These are phyloP conservation scores for Castanospermum australe DNA, from an alignment of 306 rosid species.

Conservation along the genomic window DNA sequence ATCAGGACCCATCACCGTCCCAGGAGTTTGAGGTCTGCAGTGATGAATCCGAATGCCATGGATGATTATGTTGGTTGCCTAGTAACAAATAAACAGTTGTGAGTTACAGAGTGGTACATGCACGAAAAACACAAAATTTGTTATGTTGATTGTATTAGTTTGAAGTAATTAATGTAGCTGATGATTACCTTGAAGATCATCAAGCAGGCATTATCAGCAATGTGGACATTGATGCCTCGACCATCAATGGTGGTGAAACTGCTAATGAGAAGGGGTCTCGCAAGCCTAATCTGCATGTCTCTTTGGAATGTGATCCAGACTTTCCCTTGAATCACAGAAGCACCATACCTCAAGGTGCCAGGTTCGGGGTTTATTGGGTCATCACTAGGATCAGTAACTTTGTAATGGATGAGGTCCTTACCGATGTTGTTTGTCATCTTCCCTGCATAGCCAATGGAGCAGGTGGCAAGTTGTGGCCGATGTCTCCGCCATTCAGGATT, in stretches of 20 bases:
- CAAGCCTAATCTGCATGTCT: slow-evolving; percentile 29
- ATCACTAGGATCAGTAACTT: slow-evolving; percentile 23
- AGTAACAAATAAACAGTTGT: neutral
- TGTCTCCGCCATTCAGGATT: slow-evolving; percentile 26
- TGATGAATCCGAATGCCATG: slow-evolving; percentile 27
- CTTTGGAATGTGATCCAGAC: slow-evolving; percentile 35
- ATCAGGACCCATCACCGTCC: slow-evolving; percentile 33
- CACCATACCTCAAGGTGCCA: slow-evolving; percentile 32
- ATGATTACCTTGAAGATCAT: slow-evolving; percentile 26
- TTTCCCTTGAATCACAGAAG: slow-evolving; percentile 24
- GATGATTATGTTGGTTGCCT: slow-evolving; percentile 33
- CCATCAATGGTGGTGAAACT: slow-evolving; percentile 35
- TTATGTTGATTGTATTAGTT: too few relatives aligned
- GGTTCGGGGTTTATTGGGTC: slow-evolving; percentile 24
- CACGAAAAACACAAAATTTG: neutral
- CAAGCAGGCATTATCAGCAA: slow-evolving; percentile 30
- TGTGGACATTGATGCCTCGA: slow-evolving; percentile 21
- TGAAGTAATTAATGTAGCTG: neutral
- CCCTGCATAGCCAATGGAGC: slow-evolving; percentile 31
- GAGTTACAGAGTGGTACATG: neutral
- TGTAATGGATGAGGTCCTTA: slow-evolving; percentile 1
- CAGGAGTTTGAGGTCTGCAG: slow-evolving; percentile 29
- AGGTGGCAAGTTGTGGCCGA: slow-evolving; percentile 1
- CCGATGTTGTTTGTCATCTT: slow-evolving; percentile 37
- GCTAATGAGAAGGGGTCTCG: slow-evolving; percentile 24